Base-by-base conservation (phyloP, 345 rosid species). In the Gossypium rotundifolium region DNA sequence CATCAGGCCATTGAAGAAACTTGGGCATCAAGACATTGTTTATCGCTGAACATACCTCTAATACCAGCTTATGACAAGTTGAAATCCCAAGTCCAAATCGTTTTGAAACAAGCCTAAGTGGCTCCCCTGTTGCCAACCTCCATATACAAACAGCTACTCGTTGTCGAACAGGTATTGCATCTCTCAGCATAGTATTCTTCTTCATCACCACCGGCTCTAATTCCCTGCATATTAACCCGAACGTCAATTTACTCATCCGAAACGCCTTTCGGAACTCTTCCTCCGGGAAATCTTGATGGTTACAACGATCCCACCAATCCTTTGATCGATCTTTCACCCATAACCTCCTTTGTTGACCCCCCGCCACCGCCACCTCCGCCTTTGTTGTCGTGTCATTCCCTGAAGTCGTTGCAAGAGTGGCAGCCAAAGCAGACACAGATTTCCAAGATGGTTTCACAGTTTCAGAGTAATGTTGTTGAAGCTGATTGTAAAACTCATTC, bases 271-370 rank as follows among this genome's bases (percentile, higher is more conserved):
- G 81, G 81, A 93, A 91, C 75, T 93, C 91, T 13, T 87, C 91
- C 14, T 88, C 95, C 0, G 97, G 89, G 17, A 84, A 91, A 70
- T 88, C 92, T 6, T 87, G 89, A 38, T 78, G 83, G 81, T 78
- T 88, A 6, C 91, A 86, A 46, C 84, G 46, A 14, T 93, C 95
- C 97, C 98, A 93, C 98, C 98, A 93, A 58, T 88, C 97, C 42
- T 90, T 90, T 0, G 93, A 86, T 75, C 98, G 80, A 65, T 90
- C 93, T 70, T 93, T 93, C 49, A 91, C 98, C 98, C 98, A 93
- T 55, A 93, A 57, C 77, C 97, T 83, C 83, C 97, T 75, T 17
- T 78, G 81, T 54, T 78, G 87, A 40, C 77, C 63, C 65, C 33
- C 84, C 80, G 42, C 70, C 65, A 11, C 13, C n/a, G 17, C 2